These are phyloP conservation scores for Starmerella cellae DNA, from an alignment of 805 yeast genomes.

Conservation along the genomic window DNA sequence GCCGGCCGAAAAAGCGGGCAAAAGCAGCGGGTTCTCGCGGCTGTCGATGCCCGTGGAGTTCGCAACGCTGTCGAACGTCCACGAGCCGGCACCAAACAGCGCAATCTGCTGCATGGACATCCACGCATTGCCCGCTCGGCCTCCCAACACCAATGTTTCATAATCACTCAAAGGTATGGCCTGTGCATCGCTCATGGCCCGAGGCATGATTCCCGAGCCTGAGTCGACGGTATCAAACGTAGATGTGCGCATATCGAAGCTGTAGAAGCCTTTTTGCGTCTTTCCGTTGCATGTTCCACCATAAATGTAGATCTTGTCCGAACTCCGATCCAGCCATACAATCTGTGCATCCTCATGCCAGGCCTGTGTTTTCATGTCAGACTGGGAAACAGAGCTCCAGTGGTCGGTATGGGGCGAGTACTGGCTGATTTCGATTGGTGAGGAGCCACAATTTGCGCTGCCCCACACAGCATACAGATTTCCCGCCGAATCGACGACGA, in stretches of 20 bases:
- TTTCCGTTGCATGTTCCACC: conserved; percentile 24
- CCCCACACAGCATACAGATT: conserved; percentile 24
- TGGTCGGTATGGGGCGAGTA: conserved; percentile 14
- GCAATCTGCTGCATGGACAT: conserved; percentile 62
- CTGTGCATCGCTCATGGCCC: conserved; percentile 20
- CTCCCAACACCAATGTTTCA: conserved; percentile 41
- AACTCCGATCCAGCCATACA: conserved; percentile 21
- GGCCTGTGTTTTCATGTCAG: conserved; percentile 8
- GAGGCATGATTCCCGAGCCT: conserved; percentile 18
- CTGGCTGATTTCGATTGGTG: conserved; percentile 20
- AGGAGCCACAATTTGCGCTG: conserved; percentile 14
- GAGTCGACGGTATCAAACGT: conserved; percentile 11
- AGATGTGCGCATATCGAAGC: conserved; percentile 16
- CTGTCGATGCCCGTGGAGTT: conserved; percentile 35
- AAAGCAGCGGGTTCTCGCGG: conserved; percentile 38
- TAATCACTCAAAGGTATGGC: conserved; percentile 14
- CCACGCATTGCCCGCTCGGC: conserved; percentile 52
- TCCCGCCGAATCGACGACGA: conserved; percentile 21
- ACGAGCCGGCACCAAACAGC: conserved; percentile 52
- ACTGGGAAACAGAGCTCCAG: conserved; percentile 21
- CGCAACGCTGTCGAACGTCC: conserved; percentile 41
- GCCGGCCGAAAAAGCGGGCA: conserved; percentile 38
- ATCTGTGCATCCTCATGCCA: conserved; percentile 21
- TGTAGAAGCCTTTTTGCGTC: conserved; percentile 18
- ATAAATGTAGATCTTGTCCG: conserved; percentile 22